Percentiles rank a stretch among this genome's conserved stretches.
These are phyloP conservation scores for Bipolaris cookei DNA, from an alignment of 2,329 filamentous ascomycete species.

Conservation along the genomic window DNA sequence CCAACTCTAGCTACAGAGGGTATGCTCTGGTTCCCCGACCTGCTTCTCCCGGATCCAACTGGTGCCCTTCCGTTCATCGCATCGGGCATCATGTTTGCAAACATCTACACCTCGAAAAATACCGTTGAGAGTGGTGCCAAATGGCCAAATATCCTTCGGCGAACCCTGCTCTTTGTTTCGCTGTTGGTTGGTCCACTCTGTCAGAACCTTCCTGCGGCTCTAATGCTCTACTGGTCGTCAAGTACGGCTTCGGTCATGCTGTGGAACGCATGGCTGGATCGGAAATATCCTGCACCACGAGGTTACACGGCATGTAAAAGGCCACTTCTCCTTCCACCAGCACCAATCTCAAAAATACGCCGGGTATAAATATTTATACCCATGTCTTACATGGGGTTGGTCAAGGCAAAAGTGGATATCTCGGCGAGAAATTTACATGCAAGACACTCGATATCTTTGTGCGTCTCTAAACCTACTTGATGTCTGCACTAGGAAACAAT, in stretches of 20 bases:
- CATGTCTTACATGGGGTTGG: not conserved
- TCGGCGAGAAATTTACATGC: too few relatives aligned
- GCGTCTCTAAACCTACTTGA: too few relatives aligned
- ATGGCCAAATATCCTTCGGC: conserved; percentile 30
- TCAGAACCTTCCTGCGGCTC: conserved; percentile 47
- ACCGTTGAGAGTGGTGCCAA: conserved; percentile 19
- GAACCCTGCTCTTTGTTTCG: conserved; percentile 36
- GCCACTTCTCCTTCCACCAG: conserved; percentile 33
- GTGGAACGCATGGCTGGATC: conserved; percentile 44
- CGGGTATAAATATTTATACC: conserved; percentile 6
- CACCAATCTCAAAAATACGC: conserved; percentile 9
- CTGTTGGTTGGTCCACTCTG: conserved; percentile 43
- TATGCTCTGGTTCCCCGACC: conserved; percentile 66
- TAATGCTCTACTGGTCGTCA: conserved; percentile 52
- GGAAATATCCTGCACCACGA: conserved; percentile 35
- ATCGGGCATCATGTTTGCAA: conserved; percentile 57
- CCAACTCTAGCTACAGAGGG: conserved; percentile 62
- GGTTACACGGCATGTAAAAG: conserved; percentile 37
- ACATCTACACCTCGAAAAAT: conserved; percentile 48
- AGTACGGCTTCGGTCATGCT: conserved; percentile 45
- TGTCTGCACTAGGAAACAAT: too few relatives aligned
- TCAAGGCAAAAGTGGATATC: not conserved
- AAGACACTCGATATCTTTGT: too few relatives aligned
- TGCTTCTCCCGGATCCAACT: conserved; percentile 61
- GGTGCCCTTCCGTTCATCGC: conserved; percentile 58